Conservation (phyloP, 371 early-diverging fungal species). For the Mucor lusitanicus region DNA sequence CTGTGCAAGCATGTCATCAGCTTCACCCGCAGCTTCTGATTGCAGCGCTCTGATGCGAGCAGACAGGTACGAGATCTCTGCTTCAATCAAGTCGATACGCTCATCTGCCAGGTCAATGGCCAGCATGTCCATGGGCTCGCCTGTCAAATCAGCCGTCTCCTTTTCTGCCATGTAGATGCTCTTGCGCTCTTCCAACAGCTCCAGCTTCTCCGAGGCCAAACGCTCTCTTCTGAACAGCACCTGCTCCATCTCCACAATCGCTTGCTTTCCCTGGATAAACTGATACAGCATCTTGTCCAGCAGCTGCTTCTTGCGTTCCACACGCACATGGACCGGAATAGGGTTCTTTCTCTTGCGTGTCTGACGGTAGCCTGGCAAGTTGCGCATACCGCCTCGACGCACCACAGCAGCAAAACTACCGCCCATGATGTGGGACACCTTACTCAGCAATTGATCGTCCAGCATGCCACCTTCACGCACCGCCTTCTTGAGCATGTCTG, state of each 20-base stretch:
- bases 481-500: slow-evolving; percentile 53
- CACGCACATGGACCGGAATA: slow-evolving; percentile 44
- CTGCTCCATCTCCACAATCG: slow-evolving; percentile 53
- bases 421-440: slow-evolving; percentile 47
- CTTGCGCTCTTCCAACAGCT: slow-evolving; percentile 71
- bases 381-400: slow-evolving; percentile 32
- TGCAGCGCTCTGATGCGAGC: slow-evolving; percentile 72
- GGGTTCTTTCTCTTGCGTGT: slow-evolving; percentile 28
- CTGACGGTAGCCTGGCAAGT: slow-evolving; percentile 22
- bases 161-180: slow-evolving; percentile 66
- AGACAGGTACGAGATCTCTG: slow-evolving; percentile 78
- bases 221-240: slow-evolving; percentile 57
- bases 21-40: slow-evolving; percentile 69
- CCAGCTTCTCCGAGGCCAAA: slow-evolving; percentile 70
- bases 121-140: slow-evolving; percentile 53
- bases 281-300: slow-evolving; percentile 62
- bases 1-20: slow-evolving; percentile 3
- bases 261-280: slow-evolving; percentile 55
- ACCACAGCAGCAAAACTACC: slow-evolving; percentile 46
- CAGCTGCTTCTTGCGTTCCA: slow-evolving; percentile 58
- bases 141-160: slow-evolving; percentile 53
- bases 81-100: slow-evolving; percentile 80
- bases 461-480: slow-evolving; percentile 51
- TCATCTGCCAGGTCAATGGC: slow-evolving; percentile 76
- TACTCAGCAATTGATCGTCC: slow-evolving; percentile 42